These are phyloP conservation scores for Colletotrichum sp. DNA, from an alignment of 2,329 filamentous ascomycete species.

Conservation along the genomic window DNA sequence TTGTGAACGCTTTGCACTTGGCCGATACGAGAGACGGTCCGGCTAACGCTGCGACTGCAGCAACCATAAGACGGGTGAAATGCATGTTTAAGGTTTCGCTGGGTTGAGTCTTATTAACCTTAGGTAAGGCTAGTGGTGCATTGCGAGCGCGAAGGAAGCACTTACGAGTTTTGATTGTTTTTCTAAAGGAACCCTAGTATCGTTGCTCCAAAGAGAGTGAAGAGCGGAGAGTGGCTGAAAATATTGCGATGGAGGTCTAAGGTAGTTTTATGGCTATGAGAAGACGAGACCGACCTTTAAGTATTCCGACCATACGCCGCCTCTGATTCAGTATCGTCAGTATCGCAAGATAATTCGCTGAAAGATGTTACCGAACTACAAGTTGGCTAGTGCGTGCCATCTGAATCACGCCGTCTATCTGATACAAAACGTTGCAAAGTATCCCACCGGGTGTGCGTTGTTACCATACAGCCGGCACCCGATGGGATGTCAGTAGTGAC, in stretches of 20 bases:
- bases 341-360: not conserved
- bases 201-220: not conserved
- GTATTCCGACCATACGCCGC: not conserved
- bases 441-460: not conserved
- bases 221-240: not conserved
- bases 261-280: accelerated
- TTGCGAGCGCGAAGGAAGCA: not conserved
- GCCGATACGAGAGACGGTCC: not conserved
- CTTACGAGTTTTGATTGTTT: not conserved
- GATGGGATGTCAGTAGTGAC: not conserved
- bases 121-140: not conserved
- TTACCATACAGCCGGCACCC: not conserved
- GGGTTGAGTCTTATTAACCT: not conserved
- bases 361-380: not conserved
- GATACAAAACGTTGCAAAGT: not conserved
- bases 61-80: accelerated
- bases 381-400: not conserved
- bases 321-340: not conserved
- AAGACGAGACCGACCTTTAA: not conserved
- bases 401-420: not conserved
- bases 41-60: not conserved
- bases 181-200: not conserved
- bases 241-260: not conserved
- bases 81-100: not conserved
- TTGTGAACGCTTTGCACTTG: accelerated